These are phyloP conservation scores for Phytopythium delawarense DNA, from an alignment of 352 stramenopile species.

Conservation along the genomic window DNA sequence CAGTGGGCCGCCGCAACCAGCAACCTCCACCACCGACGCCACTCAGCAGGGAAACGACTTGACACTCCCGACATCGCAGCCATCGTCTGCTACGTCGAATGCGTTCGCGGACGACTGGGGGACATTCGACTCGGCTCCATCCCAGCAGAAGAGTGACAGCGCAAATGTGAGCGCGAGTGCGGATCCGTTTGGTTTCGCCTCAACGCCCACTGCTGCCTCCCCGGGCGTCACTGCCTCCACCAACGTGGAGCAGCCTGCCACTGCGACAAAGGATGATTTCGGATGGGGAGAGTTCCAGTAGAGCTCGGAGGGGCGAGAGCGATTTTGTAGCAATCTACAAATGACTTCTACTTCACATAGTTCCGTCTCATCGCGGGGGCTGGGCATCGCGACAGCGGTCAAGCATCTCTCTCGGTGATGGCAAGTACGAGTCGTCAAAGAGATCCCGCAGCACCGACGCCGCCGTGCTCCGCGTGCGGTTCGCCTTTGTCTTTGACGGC, in stretches of 20 bases:
- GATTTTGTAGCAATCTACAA: neutral
- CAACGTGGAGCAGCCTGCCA: conserved; percentile 1
- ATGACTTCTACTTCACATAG: neutral
- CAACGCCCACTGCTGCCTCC: neutral
- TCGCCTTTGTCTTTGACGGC: neutral
- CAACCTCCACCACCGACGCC: neutral
- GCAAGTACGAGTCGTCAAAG: conserved; percentile 59
- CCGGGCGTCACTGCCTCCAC: neutral
- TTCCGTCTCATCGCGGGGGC: neutral
- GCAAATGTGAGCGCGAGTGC: neutral
- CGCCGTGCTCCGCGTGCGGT: conserved; percentile 11
- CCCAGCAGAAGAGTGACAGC: neutral
- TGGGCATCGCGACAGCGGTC: conserved; percentile 25
- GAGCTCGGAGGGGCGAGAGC: neutral
- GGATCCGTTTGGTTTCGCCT: conserved; percentile 3
- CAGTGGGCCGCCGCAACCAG: neutral
- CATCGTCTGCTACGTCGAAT: neutral
- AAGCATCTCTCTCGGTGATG: conserved; percentile 53
- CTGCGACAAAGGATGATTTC: conserved; percentile 11
- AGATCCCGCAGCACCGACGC: conserved; percentile 34
- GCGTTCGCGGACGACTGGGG: conserved; percentile 3
- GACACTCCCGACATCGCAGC: neutral
- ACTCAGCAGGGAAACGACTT: neutral
- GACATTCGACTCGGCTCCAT: conserved; percentile 1
- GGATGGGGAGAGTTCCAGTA: conserved; percentile 24